Evolutionary conservation across 306 rosid genomes (phyloP).

Genomic region (Castanea sativa): DNA sequence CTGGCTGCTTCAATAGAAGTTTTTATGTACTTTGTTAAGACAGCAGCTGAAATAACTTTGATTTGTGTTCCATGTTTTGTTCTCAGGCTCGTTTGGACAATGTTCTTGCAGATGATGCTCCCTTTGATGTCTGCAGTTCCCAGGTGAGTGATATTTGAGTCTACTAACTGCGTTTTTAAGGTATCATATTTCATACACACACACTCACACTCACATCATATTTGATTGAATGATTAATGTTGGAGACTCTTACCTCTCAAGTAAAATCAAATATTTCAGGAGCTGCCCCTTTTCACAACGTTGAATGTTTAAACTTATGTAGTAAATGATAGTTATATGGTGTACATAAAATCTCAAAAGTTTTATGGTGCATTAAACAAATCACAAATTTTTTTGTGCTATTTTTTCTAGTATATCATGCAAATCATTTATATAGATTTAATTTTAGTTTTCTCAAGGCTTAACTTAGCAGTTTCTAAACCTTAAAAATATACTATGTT

Average conservation of each 20-base stretch:
- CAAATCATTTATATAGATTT: background rate
- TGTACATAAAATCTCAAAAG: background rate
- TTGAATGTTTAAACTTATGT: background rate
- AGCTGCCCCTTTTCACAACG: background rate
- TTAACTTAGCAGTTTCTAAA: background rate
- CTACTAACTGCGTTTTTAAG: background rate
- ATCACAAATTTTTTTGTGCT: background rate
- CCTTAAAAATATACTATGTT: slow-evolving; percentile 2
- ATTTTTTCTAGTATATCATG: background rate
- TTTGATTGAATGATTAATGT: background rate
- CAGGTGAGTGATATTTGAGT: slow-evolving; percentile 52
- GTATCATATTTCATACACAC: background rate
- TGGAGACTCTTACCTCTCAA: background rate
- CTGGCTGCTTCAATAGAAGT: slow-evolving; percentile 3
- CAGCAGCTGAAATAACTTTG: slow-evolving; percentile 10
- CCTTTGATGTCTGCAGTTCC: slow-evolving; percentile 88
- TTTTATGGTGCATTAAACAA: background rate
- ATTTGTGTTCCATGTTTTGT: slow-evolving; percentile 13
- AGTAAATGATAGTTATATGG: background rate
- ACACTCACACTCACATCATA: too few species aligned
- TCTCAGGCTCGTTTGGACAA: slow-evolving; percentile 76
- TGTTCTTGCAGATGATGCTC: slow-evolving; percentile 84
- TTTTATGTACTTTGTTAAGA: slow-evolving; percentile 15
- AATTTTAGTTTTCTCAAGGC: background rate
- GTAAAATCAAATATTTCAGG: background rate